Base-by-base conservation (phyloP, 2,329 filamentous ascomycete species). In the Clarireedia monteithiana region DNA sequence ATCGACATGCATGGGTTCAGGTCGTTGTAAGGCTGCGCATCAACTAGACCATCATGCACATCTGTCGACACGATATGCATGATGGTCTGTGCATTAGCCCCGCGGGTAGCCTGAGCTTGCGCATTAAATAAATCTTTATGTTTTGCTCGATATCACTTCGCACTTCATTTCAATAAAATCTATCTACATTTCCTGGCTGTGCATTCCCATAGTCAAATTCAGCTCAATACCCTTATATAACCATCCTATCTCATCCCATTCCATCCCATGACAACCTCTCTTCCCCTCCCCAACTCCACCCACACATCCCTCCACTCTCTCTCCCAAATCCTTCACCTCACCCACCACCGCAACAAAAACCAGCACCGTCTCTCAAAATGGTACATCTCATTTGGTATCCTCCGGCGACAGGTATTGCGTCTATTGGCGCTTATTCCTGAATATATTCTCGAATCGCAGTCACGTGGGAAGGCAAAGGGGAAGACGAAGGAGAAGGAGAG, bases 331-430 rank as follows among this genome's bases (percentile, higher is more conserved):
- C 81, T 96, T 46, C 77, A 86, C 66, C 80, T 88, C 62, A 81
- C 95, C 65, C 82, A 85, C 71, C 84, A 89, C 69, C 89, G 91
- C 65, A 94, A 96, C 75, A 86, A 85, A 68, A 97, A 96, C 74
- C 92, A 97, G 73, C 92, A 97, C 71, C 84, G 84, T 55, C 77
- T 80, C 60, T 81, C 85, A 30, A 82, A 83, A 67, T 99, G 92
- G 92, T 97, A 88, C 83, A 81, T 83, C 64, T 76, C 75, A 65
- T 82, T 96, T 59, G 79, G 79, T 53, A 78, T 86, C 61, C 78
- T 96, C 61, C 83, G 89, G 38, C 86, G 88, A 48, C 78, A 83
- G 56, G 69, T 86, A 7, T 72, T 73, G 7, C 77, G 78, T 54
- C 73, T 96, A 2, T 64, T 77, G 20, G 20, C 39, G 5, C 15